These are phyloP conservation scores for Lasiodiplodia citricola DNA, from an alignment of 2,329 filamentous ascomycete genomes.

Conservation along the genomic window DNA sequence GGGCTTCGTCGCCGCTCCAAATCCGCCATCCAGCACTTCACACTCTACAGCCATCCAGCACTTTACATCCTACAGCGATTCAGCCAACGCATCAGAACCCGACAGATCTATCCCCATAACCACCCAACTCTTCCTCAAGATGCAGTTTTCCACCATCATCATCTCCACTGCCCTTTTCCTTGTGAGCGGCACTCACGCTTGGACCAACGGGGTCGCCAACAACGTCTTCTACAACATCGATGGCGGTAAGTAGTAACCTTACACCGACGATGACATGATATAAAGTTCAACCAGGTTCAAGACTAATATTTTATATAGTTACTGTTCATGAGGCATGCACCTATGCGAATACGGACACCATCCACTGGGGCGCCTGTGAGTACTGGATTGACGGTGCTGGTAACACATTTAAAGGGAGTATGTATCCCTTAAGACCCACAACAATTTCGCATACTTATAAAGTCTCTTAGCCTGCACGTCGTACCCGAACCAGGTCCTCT, in stretches of 20 bases:
- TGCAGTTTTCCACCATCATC: constrained; percentile 5
- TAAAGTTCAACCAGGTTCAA: not conserved
- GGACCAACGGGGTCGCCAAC: not conserved
- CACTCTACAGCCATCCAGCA: too few relatives aligned
- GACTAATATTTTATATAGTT: not conserved
- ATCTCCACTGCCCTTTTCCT: constrained; percentile 7
- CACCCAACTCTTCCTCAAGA: not conserved
- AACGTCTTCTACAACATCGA: not conserved
- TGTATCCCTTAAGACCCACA: not conserved
- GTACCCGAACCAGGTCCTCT: not conserved
- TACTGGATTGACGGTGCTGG: not conserved
- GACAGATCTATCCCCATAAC: not conserved
- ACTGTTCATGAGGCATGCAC: not conserved
- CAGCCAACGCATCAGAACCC: too few relatives aligned
- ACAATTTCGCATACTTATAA: not conserved
- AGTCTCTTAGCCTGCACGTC: not conserved
- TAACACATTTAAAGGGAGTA: not conserved
- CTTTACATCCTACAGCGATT: not conserved
- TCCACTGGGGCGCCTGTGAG: not conserved
- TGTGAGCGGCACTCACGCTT: not conserved
- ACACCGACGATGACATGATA: too few relatives aligned
- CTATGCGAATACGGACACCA: not conserved
- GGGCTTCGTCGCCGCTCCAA: constrained; percentile 2
- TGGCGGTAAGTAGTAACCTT: not conserved
- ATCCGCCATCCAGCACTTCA: not conserved